phyloP scores from a whole-genome alignment of 176 grass and related monocot species.

The Zoysia pacifica region DNA sequence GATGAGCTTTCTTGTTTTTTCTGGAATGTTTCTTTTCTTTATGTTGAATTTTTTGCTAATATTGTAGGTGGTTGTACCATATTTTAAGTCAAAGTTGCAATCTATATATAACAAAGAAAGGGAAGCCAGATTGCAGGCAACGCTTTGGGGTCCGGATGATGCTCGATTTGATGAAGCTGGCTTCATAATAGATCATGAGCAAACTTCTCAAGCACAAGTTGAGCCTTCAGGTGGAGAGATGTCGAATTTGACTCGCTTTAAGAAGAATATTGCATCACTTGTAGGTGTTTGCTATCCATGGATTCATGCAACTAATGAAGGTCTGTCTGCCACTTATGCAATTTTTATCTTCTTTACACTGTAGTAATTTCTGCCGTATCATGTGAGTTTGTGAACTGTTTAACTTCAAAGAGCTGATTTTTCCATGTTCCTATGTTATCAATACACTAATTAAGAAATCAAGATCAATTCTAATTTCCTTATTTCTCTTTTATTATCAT shows the following conservation, averaged over 20 bases:
- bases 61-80: slow-evolving; percentile 90
- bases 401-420: slow-evolving; percentile 17
- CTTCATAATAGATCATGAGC: slow-evolving; percentile 74
- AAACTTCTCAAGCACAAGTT: slow-evolving; percentile 50
- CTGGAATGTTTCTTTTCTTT: slow-evolving; percentile 16
- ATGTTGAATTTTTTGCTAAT: slow-evolving; percentile 16
- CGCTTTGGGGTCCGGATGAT: slow-evolving; percentile 87
- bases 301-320: slow-evolving; percentile 99
- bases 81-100: slow-evolving; percentile 94
- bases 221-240: slow-evolving; percentile 44
- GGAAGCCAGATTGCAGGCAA: slow-evolving; percentile 97
- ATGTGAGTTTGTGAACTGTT: background rate
- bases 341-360: background rate
- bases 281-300: slow-evolving; percentile 93
- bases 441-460: background rate
- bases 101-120: slow-evolving; percentile 94
- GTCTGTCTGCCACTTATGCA: slow-evolving; percentile 42
- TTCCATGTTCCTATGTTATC: slow-evolving; percentile 8
- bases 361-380: slow-evolving; percentile 17
- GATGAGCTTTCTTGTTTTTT: slow-evolving; percentile 7
- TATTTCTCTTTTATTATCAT: slow-evolving; percentile 6
- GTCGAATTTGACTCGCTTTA: slow-evolving; percentile 66
- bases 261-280: slow-evolving; percentile 65
- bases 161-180: slow-evolving; percentile 66
- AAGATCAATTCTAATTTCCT: background rate